Base-by-base conservation (phyloP, 2,329 filamentous ascomycete species). In the Aspergillus viridinutans region DNA sequence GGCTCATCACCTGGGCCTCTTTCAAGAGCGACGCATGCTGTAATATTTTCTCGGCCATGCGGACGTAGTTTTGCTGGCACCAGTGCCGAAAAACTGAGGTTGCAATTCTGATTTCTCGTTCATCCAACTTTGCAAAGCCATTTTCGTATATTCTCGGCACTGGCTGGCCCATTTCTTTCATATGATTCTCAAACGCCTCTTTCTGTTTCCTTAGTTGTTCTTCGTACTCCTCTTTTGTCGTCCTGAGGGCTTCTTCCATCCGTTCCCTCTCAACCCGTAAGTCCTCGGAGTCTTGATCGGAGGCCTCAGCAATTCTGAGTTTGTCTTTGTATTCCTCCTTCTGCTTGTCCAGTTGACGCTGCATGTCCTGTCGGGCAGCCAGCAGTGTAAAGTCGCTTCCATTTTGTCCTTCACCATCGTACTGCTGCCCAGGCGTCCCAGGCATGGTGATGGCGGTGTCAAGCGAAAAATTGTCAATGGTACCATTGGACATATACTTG, bases 1-100 rank as follows among this genome's bases (percentile, higher is more conserved):
- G 93, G 77, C 92, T 96, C 90, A 99, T 94, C 59, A 99, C 88
- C 70, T 99, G 94, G 1, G 94, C 94, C 74, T 99, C 94, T 72
- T 99, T 99, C 57, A 99, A 75, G 28, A 87, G 85, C 7, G 90
- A 86, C 2, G 93, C 93, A 71, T 96, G 88, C 69, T 96, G 92
- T 49, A 99, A 79, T 28, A 97, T 87, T 1, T 88, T 85, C 73
- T 97, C 94, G 3, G 93, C 92, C 90, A 99, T 96, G 55, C 88
- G 87, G 57, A 99, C 91, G 67, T 93, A 97, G 67, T 90, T 90
- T 29, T 90, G 86, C 64, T 88, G 83, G 59, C 86, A 86, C 94
- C 94, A 99, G 64, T 89, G 86, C 59, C 83, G 80, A 54, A 90
- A 78, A 1, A 86, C 85, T 35, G 81, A 80, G 61, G 82, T 86